Evolutionary conservation across 768 basidiomycete species (phyloP).

Genomic region (Zangia roseola): DNA sequence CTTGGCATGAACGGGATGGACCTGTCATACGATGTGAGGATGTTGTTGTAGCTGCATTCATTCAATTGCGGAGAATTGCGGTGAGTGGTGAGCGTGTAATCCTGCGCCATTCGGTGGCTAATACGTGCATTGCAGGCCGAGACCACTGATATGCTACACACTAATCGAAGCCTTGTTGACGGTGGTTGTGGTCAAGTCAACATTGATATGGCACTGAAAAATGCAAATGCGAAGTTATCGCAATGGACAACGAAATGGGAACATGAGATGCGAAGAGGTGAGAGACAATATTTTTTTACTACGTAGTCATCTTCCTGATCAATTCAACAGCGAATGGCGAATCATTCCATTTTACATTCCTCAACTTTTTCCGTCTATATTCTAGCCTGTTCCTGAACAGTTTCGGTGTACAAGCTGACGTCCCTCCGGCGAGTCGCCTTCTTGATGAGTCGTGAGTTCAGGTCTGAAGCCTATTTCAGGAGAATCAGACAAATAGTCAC

Average conservation of each 20-base stretch:
- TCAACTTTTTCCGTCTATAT: constrained; percentile 74
- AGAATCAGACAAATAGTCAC: constrained; percentile 58
- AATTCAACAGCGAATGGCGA: constrained; percentile 58
- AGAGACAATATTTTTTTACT: constrained; percentile 13
- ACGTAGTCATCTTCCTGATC: neutral
- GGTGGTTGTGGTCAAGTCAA: constrained; percentile 62
- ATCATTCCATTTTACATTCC: constrained; percentile 72
- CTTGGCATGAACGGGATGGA: constrained; percentile 69
- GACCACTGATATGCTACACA: constrained; percentile 70
- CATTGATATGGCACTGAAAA: constrained; percentile 67
- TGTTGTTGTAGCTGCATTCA: constrained; percentile 75
- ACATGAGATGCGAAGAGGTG: constrained; percentile 70
- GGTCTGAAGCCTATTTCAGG: constrained; percentile 33
- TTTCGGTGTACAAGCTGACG: constrained; percentile 70
- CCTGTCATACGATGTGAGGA: constrained; percentile 66
- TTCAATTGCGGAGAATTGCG: constrained; percentile 76
- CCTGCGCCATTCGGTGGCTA: neutral
- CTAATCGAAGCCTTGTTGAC: constrained; percentile 44
- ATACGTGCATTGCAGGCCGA: constrained; percentile 51
- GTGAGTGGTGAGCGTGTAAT: constrained; percentile 56
- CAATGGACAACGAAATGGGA: constrained; percentile 75
- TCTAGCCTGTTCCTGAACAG: constrained; percentile 83
- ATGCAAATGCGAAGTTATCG: constrained; percentile 69
- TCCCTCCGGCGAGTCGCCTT: constrained; percentile 48
- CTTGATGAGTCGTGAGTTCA: neutral